Conservation (phyloP, 1,284 basidiomycete species). For the Afroboletus lepidellus region DNA sequence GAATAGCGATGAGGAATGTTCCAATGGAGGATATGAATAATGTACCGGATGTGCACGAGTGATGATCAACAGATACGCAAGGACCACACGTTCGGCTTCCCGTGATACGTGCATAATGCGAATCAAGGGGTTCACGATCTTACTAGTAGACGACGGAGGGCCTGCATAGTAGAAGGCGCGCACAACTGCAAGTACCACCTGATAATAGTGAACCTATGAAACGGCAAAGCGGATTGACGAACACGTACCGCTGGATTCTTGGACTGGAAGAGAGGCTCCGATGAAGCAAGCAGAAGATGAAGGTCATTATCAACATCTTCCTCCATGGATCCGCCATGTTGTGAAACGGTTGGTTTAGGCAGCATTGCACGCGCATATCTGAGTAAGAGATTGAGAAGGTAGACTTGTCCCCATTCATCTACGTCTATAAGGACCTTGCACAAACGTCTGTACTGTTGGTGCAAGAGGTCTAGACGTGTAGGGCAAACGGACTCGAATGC, state of each 20-base stretch:
- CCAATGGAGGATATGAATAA: conserved; percentile 18
- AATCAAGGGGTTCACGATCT: conserved; percentile 66
- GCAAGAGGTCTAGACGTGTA: conserved; percentile 81
- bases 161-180: conserved; percentile 76
- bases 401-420: conserved; percentile 95
- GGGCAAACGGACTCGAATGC: conserved; percentile 87
- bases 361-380: conserved; percentile 87
- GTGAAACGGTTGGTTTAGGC: conserved; percentile 55
- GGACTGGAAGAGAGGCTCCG: conserved; percentile 78
- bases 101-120: conserved; percentile 61
- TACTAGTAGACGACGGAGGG: conserved; percentile 52
- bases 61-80: conserved; percentile 69
- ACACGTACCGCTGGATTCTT: conserved; percentile 77
- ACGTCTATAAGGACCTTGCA: conserved; percentile 85
- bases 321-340: conserved; percentile 27
- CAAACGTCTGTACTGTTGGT: conserved; percentile 84
- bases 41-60: conserved; percentile 62
- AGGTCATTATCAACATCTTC: conserved; percentile 74
- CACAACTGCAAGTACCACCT: conserved; percentile 77
- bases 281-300: conserved; percentile 69
- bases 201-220: conserved; percentile 1
- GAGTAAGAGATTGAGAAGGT: conserved; percentile 75
- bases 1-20: conserved; percentile 2
- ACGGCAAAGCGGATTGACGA: not conserved
- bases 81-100: conserved; percentile 71